A percentile compares a stretch with the other conserved stretches of the same genome.
These are phyloP conservation scores for Musa troglodytarum DNA, from an alignment of 176 grass and related monocot species.

Conservation along the genomic window DNA sequence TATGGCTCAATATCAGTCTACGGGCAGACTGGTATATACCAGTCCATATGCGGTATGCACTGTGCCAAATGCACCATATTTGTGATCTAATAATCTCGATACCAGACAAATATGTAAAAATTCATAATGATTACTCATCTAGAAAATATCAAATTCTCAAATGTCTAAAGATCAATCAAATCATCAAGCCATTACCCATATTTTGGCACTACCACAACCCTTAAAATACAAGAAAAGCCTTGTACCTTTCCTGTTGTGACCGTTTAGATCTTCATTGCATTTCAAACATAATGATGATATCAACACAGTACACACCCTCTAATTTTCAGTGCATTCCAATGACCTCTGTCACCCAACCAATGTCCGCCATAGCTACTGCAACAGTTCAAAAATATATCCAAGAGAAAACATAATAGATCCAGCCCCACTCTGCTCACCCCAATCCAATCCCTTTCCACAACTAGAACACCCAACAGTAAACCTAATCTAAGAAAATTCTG, in stretches of 20 bases:
- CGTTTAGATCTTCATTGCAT: neutral
- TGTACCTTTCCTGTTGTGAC: neutral
- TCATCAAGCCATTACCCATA: neutral
- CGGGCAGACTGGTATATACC: no score
- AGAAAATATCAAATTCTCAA: neutral
- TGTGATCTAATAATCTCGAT: neutral
- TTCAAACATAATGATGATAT: neutral
- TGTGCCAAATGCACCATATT: no score
- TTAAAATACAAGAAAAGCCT: neutral
- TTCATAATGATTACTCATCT: neutral
- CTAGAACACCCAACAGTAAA: neutral
- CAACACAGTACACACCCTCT: neutral
- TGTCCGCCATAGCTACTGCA: no score
- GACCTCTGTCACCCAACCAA: no score
- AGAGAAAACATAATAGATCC: no score
- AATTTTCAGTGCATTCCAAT: neutral
- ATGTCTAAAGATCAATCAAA: neutral
- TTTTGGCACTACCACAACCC: neutral
- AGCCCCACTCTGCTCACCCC: no score
- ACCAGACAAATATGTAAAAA: no score
- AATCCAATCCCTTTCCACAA: neutral
- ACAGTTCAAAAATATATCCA: no score
- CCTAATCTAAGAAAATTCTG: neutral
- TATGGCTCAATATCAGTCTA: no score
- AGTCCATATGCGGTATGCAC: no score